These are phyloP conservation scores for Colletotrichum phormii DNA, from an alignment of 2,329 filamentous ascomycete species.

Conservation along the genomic window DNA sequence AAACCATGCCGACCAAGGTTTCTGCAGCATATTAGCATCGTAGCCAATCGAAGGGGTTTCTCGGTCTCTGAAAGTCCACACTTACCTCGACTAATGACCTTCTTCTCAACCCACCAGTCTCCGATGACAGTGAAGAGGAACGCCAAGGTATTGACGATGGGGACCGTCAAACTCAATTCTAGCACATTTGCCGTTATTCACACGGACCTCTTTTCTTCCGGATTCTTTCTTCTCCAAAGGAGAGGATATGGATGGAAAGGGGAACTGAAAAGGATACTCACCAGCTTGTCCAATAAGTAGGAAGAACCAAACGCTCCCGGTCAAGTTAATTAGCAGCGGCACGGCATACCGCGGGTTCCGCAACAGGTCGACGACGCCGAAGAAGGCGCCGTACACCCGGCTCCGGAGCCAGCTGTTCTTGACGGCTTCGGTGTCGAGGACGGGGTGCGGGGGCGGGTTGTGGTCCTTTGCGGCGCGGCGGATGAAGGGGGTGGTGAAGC, in stretches of 20 bases:
- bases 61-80: conserved; percentile 25
- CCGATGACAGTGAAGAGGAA: conserved; percentile 97
- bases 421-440: conserved; percentile 63
- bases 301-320: conserved; percentile 97
- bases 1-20: conserved; percentile 83
- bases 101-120: conserved; percentile 94
- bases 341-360: conserved; percentile 86
- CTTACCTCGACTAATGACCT: conserved; percentile 85
- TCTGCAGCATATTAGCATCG: conserved; percentile 59
- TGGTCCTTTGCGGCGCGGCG: conserved; percentile 84
- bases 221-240: neutral
- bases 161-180: conserved; percentile 94
- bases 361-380: conserved; percentile 82
- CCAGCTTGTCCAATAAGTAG: conserved; percentile 91
- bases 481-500: conserved; percentile 93
- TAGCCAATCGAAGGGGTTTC: neutral
- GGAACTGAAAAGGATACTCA: conserved; percentile 57
- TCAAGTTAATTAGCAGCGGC: conserved; percentile 87
- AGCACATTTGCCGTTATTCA: neutral
- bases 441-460: conserved; percentile 69
- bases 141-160: conserved; percentile 92
- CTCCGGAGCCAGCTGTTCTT: conserved; percentile 69
- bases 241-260: neutral
- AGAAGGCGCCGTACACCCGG: conserved; percentile 74
- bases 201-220: neutral